Evolutionary conservation across 441 rosid species (phyloP), one percentile per base, ranked within the genome.

Genomic region (Gossypium davidsonii): DNA sequence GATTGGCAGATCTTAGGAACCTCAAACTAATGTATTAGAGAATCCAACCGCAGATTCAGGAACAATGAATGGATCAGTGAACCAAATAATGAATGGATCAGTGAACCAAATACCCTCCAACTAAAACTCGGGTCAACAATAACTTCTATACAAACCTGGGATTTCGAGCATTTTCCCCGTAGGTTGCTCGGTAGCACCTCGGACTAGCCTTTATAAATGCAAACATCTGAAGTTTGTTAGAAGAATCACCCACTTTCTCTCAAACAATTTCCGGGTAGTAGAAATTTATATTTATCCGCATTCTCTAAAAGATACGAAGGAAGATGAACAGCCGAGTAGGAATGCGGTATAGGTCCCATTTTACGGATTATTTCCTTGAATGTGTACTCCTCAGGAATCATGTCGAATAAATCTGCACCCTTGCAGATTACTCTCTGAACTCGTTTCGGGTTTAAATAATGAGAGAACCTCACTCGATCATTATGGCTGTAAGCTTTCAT

Each of bases 401-500:
- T 94, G 79, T 94, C 97, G 51, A 92, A 94, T 42, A 94, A 84
- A 83, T 94, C 97, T 23, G 90, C 80, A 60, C 98, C 98, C 81
- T 87, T 82, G 83, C 98, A 94, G 5, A 94, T 94, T 72, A 88
- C 86, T 79, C 76, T 86, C 81, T 94, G 98, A 74, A 94, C 84
- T 81, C 98, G 88, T 34, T 88, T 82, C 6, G 94, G 97, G 76
- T 89, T 89, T 86, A 92, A 78, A 75, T 71, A 94, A 72, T 82
- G 92, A 31, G 91, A 83, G 83, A 92, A 92, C 84, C 95, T 83
- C 70, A 94, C 97, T 77, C 98, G 83, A 75, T 94, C 98, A 8
- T 78, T 83, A 79, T 94, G 98, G 74, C 98, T 94, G 75, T 92
- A 94, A 67, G 98, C 98, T 81, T 83, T 94, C 93, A 94, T 94